phyloP scores from a whole-genome alignment of 106 monocot species.

The Agapanthus africanus region DNA sequence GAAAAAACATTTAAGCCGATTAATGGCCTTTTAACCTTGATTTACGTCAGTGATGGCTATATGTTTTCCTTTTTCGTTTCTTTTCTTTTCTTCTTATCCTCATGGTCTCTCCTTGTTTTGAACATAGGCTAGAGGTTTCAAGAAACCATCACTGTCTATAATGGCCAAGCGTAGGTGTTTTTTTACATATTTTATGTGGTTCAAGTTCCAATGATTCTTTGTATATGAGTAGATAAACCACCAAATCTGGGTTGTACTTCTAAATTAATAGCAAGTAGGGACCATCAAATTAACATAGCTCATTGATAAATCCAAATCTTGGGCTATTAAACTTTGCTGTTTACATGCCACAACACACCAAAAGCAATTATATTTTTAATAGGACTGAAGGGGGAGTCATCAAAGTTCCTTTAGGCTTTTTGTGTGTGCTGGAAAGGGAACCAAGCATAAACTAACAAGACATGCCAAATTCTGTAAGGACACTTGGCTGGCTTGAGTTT shows the following conservation, averaged over 20 bases:
- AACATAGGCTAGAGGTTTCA: not conserved
- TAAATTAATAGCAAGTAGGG: not conserved
- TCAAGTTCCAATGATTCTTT: not conserved
- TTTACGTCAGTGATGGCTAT: no score
- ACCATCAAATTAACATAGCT: not conserved
- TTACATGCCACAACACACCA: slow-evolving; percentile 1
- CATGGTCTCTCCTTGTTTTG: no score
- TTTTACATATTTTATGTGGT: not conserved
- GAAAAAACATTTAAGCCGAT: no score
- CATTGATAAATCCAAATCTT: not conserved
- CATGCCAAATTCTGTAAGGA: not conserved
- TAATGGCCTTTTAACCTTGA: no score
- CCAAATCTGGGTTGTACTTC: not conserved
- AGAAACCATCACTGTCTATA: not conserved
- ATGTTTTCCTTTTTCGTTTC: not conserved
- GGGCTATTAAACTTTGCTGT: not conserved
- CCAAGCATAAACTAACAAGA: not conserved
- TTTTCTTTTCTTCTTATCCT: no score
- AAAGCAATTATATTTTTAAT: not conserved
- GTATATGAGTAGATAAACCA: not conserved
- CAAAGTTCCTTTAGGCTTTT: slow-evolving; percentile 6
- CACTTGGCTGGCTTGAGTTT: not conserved
- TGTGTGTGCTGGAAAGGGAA: not conserved
- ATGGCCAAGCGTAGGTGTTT: not conserved
- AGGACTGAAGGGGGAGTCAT: not conserved